Evolutionary conservation across 805 yeast genomes (phyloP).

Genomic region (Saturnispora hagleri): DNA sequence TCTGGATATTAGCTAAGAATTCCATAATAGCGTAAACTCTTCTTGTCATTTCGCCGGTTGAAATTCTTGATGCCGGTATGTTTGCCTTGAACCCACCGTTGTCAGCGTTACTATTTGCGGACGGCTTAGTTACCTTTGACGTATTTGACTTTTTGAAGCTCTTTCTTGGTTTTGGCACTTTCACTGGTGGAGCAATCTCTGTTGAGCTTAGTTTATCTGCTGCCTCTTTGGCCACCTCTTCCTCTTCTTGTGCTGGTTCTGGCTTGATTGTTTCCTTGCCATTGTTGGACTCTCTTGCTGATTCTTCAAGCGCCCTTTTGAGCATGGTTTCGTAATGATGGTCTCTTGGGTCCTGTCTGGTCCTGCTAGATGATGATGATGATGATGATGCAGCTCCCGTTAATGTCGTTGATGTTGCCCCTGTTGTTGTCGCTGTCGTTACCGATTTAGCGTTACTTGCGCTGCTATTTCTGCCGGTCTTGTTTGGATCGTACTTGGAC

Average conservation of each 20-base stretch:
- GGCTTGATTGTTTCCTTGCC: slow-evolving; percentile 19
- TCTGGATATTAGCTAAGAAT: slow-evolving; percentile 79
- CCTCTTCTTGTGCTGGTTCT: not conserved
- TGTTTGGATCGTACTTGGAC: slow-evolving; percentile 37
- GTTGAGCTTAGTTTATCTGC: not conserved
- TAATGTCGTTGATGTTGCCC: not conserved
- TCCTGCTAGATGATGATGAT: slow-evolving; percentile 1
- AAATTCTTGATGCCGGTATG: slow-evolving; percentile 64
- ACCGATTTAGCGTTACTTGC: not conserved
- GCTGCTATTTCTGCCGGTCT: slow-evolving; percentile 4
- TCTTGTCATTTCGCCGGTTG: slow-evolving; percentile 76
- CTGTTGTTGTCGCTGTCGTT: not conserved
- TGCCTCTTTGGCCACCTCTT: not conserved
- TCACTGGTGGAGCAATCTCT: not conserved
- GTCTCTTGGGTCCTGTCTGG: slow-evolving; percentile 18
- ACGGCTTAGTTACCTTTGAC: not conserved
- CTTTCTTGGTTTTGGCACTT: not conserved
- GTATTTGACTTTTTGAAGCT: not conserved
- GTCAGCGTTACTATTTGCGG: slow-evolving; percentile 29
- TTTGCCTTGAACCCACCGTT: slow-evolving; percentile 65
- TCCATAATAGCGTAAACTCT: slow-evolving; percentile 86
- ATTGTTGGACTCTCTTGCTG: slow-evolving; percentile 37
- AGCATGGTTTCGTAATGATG: slow-evolving; percentile 29
- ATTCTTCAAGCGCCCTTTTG: slow-evolving; percentile 44
- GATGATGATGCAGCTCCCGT: too few species aligned